A percentile compares a stretch with the other conserved stretches of the same genome.
These are phyloP conservation scores for Lanmaoa rubissima DNA, from an alignment of 768 basidiomycete genomes.

Conservation along the genomic window DNA sequence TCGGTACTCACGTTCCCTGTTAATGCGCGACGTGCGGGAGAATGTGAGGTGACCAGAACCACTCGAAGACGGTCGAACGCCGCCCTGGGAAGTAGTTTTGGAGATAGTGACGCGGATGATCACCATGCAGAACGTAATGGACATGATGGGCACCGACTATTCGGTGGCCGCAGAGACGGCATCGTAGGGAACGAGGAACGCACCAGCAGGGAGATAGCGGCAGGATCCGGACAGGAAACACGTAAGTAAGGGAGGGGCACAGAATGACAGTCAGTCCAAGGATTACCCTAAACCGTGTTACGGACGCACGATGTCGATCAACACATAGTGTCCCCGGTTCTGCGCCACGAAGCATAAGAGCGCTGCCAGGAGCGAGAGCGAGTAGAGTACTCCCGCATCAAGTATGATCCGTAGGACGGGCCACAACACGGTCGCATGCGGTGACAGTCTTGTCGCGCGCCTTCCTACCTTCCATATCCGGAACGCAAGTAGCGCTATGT, in stretches of 20 bases:
- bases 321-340: slow-evolving; percentile 19
- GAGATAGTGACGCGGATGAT: background rate
- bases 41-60: background rate
- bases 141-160: background rate
- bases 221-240: background rate
- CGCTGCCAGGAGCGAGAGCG: slow-evolving; percentile 20
- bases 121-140: background rate
- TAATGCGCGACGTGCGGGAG: background rate
- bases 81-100: background rate
- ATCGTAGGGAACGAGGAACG: background rate
- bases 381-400: slow-evolving; percentile 25
- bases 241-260: background rate
- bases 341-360: slow-evolving; percentile 23
- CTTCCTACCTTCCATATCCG: slow-evolving; percentile 25
- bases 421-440: slow-evolving; percentile 9
- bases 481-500: slow-evolving; percentile 22
- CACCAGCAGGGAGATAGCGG: no score
- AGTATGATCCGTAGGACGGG: slow-evolving; percentile 24
- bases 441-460: background rate
- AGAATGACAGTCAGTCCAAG: background rate
- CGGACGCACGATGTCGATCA: slow-evolving; percentile 22
- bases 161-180: background rate
- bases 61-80: background rate
- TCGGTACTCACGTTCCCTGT: background rate
- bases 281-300: background rate